Percentiles rank a stretch among this genome's conserved stretches.
Evolutionary conservation across 805 yeast genomes (phyloP).

Genomic region (Torulaspora quercuum): DNA sequence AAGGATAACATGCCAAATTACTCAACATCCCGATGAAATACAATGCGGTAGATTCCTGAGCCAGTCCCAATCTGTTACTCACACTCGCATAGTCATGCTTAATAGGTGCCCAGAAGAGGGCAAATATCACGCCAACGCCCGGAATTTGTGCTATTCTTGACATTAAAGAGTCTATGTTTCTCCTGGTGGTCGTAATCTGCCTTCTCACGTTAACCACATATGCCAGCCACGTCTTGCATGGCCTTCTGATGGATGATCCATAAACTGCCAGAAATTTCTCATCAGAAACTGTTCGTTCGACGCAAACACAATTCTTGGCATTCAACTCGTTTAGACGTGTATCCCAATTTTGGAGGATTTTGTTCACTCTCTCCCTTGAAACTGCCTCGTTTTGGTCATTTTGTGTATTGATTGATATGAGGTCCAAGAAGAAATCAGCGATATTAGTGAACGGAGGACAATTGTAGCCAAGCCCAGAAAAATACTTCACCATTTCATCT

Average conservation of each 20-base stretch:
- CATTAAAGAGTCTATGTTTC: conserved; percentile 56
- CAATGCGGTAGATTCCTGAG: conserved; percentile 68
- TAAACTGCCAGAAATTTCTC: conserved; percentile 16
- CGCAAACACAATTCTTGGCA: neutral
- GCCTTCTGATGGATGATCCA: conserved; percentile 23
- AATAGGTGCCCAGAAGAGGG: conserved; percentile 65
- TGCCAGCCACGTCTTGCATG: conserved; percentile 21
- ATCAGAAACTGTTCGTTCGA: conserved; percentile 16
- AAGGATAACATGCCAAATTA: conserved; percentile 71
- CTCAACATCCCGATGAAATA: conserved; percentile 79
- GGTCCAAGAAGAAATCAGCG: conserved; percentile 72
- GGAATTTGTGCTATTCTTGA: conserved; percentile 64
- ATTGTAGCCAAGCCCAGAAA: conserved; percentile 47
- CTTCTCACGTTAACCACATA: conserved; percentile 42
- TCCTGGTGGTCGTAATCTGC: conserved; percentile 39
- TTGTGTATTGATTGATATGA: conserved; percentile 57
- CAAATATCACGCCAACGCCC: conserved; percentile 59
- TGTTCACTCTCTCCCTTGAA: conserved; percentile 42
- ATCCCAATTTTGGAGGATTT: conserved; percentile 41
- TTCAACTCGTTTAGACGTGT: neutral
- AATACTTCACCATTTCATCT: conserved; percentile 44
- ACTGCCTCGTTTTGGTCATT: conserved; percentile 40
- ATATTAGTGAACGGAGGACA: conserved; percentile 63
- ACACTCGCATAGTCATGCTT: conserved; percentile 49
- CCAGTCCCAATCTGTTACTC: conserved; percentile 65